These are phyloP conservation scores for Penicillium sclerotiorum DNA, from an alignment of 2,329 filamentous ascomycete species.

Conservation along the genomic window DNA sequence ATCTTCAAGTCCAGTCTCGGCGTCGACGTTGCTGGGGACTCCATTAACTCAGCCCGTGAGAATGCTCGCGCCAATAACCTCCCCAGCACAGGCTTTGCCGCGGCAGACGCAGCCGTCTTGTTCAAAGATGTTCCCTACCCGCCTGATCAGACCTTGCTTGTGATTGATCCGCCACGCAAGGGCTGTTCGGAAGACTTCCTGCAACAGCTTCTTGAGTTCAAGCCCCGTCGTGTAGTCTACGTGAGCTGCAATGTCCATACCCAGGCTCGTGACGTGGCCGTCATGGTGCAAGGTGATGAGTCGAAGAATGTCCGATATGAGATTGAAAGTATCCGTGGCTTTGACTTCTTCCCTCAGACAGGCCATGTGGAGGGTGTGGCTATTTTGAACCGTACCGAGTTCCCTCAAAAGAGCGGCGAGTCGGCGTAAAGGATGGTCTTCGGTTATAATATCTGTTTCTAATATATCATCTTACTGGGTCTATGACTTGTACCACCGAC, in stretches of 20 bases:
- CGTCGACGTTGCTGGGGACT: conserved; percentile 82
- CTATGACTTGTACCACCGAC: too few species aligned
- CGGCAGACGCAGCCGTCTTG: conserved; percentile 80
- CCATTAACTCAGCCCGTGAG: conserved; percentile 73
- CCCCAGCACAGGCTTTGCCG: conserved; percentile 77
- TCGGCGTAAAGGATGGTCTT: conserved; percentile 1
- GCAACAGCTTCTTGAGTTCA: conserved; percentile 75
- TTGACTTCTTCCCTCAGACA: conserved; percentile 96
- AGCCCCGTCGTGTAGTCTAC: conserved; percentile 80
- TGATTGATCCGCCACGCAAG: conserved; percentile 95
- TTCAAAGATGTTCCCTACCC: conserved; percentile 77
- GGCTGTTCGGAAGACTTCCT: conserved; percentile 88
- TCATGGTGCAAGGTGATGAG: conserved; percentile 71
- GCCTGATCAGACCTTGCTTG: conserved; percentile 82
- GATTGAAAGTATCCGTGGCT: conserved; percentile 87
- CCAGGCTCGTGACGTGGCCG: conserved; percentile 88
- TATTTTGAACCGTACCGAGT: conserved; percentile 52
- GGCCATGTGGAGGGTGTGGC: conserved; percentile 69
- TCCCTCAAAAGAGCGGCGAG: conserved; percentile 14
- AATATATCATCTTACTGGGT: background rate
- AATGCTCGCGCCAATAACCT: conserved; percentile 82
- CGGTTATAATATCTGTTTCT: background rate
- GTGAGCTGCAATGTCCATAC: conserved; percentile 98
- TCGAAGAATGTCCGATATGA: conserved; percentile 61
- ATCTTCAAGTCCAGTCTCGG: conserved; percentile 80